Conservation (phyloP, 495 filamentous ascomycete genomes). For the Paragyromitra xinjiangensis region DNA sequence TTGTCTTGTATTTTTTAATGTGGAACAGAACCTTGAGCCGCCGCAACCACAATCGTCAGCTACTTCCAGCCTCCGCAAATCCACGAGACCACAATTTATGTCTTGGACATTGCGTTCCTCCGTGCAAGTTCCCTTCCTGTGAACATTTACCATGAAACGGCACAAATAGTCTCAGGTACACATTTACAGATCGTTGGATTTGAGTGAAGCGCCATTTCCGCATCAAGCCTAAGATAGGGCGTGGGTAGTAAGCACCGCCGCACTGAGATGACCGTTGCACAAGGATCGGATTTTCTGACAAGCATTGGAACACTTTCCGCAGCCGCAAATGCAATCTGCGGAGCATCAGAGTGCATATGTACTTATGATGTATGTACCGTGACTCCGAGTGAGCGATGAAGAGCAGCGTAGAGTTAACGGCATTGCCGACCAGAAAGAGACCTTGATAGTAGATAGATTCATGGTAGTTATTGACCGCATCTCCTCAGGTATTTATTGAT, state of each 20-base stretch:
- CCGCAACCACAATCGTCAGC: constrained; percentile 1
- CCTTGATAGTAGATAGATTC: neutral
- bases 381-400: constrained; percentile 35
- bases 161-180: neutral
- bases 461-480: constrained; percentile 23
- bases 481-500: constrained; percentile 1
- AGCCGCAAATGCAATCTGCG: constrained; percentile 7
- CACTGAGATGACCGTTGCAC: constrained; percentile 14
- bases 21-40: constrained; percentile 13
- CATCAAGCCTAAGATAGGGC: constrained; percentile 5
- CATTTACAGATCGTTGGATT: neutral
- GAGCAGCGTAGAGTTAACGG: constrained; percentile 9
- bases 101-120: no score
- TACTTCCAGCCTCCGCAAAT: no score
- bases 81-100: no score
- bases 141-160: neutral
- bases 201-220: constrained; percentile 8
- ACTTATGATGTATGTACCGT: constrained; percentile 21
- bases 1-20: no score
- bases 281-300: constrained; percentile 16
- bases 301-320: constrained; percentile 20
- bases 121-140: no score
- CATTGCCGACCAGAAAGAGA: neutral
- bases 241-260: constrained; percentile 15
- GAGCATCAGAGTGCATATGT: constrained; percentile 1